Evolutionary conservation across 257 asterid species (phyloP).

Genomic region (Solanum okadae): DNA sequence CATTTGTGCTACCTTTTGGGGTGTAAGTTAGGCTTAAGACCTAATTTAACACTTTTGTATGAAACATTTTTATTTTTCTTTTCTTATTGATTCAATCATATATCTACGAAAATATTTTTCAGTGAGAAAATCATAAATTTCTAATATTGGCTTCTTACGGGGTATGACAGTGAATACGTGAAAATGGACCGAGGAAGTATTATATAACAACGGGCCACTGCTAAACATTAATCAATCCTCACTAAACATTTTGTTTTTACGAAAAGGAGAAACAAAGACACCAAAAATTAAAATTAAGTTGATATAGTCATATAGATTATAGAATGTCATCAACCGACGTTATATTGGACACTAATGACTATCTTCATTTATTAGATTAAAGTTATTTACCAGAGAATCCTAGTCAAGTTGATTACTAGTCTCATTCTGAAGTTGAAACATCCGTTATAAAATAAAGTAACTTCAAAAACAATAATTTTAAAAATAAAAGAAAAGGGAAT

Average conservation of each 20-base stretch:
- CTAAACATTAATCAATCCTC: background rate
- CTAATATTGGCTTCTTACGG: too few species aligned
- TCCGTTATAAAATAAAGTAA: background rate
- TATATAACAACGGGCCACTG: background rate
- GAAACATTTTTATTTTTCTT: too few species aligned
- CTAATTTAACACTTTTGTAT: background rate
- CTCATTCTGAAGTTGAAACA: background rate
- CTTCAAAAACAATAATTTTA: background rate
- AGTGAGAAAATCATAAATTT: too few species aligned
- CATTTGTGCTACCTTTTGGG: too few species aligned
- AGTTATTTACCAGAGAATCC: background rate
- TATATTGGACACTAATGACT: background rate
- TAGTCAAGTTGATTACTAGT: background rate
- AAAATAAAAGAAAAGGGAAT: background rate
- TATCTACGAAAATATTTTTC: too few species aligned
- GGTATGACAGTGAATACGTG: background rate
- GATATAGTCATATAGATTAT: background rate
- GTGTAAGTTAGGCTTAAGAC: too few species aligned
- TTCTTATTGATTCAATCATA: too few species aligned
- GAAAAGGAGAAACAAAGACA: background rate
- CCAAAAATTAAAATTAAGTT: background rate
- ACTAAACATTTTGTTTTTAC: background rate
- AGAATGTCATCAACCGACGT: background rate
- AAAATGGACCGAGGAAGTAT: background rate
- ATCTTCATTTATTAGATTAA: background rate